Evolutionary conservation across 768 basidiomycete species (phyloP), one percentile per base, ranked within the genome.

Genomic region (Phaeotremella fagi): DNA sequence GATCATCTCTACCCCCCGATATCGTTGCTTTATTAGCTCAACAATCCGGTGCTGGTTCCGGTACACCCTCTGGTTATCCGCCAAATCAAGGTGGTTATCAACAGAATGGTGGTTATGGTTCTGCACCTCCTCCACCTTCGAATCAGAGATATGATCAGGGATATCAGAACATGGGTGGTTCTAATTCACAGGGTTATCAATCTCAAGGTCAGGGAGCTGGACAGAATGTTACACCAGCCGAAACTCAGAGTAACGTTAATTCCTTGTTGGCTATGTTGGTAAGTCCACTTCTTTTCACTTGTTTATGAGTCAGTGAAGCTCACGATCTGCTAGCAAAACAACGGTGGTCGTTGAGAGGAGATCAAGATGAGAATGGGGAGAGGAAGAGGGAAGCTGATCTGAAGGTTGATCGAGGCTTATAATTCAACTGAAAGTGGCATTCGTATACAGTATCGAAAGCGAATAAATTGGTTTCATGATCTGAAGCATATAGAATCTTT

Each of bases 21-120:
- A 79, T 88, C 16, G 75, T 87, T 47, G 84, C 86, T 0, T 61
- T 87, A 38, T 70, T 88, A 41, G 46, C 46, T 6, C 38, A 41
- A 18, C 38, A 41, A 18, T 16, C 26, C 9, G 5, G n/a, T 3
- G 26, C 14, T 9, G 4, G 4, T 28, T 24, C 22, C n/a, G 24
- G n/a, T n/a, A n/a, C n/a, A n/a, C n/a, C 31, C 18, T 11, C 36
- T 15, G 26, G 31, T 7, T 33, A 33, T 16, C 9, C 31, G 31
- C 31, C 7, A 16, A 7, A 7, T 33, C 31, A 7, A 7, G 31
- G 31, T 33, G 31, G 38, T 11, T 41, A 41, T 41, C 38, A 12
- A 14, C 38, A 7, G 38, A 33, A 16, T 7, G 31, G 16, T 16
- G 16, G 31, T 7, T 7, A 7, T 7, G 9, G 31, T 33, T 7